Percentiles rank a stretch among this genome's conserved stretches.
Evolutionary conservation across 495 filamentous ascomycete species (phyloP).

Genomic region (Cladorrhinum samala): DNA sequence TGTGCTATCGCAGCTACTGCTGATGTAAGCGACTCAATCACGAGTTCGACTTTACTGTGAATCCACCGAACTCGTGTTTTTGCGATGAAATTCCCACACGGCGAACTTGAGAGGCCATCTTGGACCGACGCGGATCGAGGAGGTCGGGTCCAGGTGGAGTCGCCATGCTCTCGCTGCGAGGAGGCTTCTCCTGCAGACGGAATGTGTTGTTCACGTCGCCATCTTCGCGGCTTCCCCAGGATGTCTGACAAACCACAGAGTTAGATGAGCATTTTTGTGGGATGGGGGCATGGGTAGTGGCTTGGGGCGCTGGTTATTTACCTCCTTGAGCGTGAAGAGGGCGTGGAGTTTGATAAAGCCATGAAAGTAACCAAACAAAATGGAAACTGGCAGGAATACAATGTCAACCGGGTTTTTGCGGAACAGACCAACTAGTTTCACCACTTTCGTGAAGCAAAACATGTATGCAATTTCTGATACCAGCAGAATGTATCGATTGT

Average conservation of each 20-base stretch:
- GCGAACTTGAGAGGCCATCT: slow-evolving; percentile 12
- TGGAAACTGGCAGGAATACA: slow-evolving; percentile 61
- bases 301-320: slow-evolving; percentile 31
- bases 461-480: slow-evolving; percentile 40
- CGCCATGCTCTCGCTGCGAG: slow-evolving; percentile 41
- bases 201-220: slow-evolving; percentile 56
- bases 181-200: slow-evolving; percentile 47
- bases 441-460: slow-evolving; percentile 62
- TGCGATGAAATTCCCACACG: slow-evolving; percentile 8
- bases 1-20: not conserved
- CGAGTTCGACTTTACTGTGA: not conserved
- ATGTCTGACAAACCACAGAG: slow-evolving; percentile 47
- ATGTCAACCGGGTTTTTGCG: slow-evolving; percentile 63
- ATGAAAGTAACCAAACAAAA: slow-evolving; percentile 74
- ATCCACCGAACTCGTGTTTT: slow-evolving; percentile 15
- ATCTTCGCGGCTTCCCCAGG: slow-evolving; percentile 63
- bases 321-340: slow-evolving; percentile 61
- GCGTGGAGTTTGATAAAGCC: slow-evolving; percentile 73
- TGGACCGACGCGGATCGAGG: slow-evolving; percentile 13
- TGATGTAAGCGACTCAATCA: slow-evolving; percentile 3
- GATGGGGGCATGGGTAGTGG: no score
- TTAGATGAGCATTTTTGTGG: no score
- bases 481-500: slow-evolving; percentile 40
- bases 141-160: slow-evolving; percentile 34
- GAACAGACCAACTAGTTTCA: slow-evolving; percentile 72